Evolutionary conservation across 192 early-diverging fungal species (phyloP).

Genomic region (Coemansia guatemalensis): DNA sequence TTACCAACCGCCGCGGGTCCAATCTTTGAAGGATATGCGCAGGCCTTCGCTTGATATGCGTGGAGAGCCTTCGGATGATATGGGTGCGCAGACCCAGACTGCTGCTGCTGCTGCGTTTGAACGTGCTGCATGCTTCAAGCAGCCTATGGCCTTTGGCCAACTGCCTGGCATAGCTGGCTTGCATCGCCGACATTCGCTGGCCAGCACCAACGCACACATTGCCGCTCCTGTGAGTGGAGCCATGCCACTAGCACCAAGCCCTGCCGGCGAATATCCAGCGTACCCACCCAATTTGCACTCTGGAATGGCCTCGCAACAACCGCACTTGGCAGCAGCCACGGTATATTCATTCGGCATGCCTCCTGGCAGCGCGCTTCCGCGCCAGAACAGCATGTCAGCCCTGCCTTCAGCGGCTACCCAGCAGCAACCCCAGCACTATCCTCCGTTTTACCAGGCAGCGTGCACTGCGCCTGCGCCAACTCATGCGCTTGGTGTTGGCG

Average conservation of each 20-base stretch:
- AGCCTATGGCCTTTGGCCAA: constrained; percentile 22
- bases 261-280: constrained; percentile 4
- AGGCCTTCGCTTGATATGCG: constrained; percentile 29
- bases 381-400: constrained; percentile 22
- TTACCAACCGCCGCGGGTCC: constrained; percentile 27
- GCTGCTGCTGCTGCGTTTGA: constrained; percentile 29
- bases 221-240: background rate
- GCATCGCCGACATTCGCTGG: constrained; percentile 46
- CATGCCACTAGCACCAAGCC: constrained; percentile 7
- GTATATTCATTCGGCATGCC: constrained; percentile 12
- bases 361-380: constrained; percentile 10
- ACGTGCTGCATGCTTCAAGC: constrained; percentile 20
- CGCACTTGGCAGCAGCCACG: constrained; percentile 1
- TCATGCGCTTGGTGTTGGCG: constrained; percentile 7
- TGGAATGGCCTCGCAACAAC: background rate
- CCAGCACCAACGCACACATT: constrained; percentile 16
- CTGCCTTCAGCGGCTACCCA: background rate
- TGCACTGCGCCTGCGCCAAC: constrained; percentile 2
- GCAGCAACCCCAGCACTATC: constrained; percentile 20
- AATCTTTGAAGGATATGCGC: constrained; percentile 44
- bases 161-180: constrained; percentile 25
- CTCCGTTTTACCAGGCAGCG: constrained; percentile 4
- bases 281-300: constrained; percentile 16
- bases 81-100: constrained; percentile 10
- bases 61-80: background rate